A percentile compares a stretch with the other conserved stretches of the same genome.
phyloP scores from a whole-genome alignment of 805 yeast species.

The Monosporozyma aquatica region DNA sequence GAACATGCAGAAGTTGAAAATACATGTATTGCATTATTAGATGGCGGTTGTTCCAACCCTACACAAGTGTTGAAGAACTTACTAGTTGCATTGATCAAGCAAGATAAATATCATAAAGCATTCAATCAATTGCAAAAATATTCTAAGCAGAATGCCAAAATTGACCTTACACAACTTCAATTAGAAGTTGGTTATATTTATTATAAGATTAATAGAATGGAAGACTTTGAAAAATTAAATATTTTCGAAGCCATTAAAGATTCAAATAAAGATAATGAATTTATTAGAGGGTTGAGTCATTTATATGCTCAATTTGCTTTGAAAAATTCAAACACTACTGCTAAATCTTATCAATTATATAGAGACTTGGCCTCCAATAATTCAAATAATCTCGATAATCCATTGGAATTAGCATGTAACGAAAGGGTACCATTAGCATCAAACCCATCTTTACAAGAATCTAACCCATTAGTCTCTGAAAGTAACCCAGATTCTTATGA shows the following conservation, averaged over 20 bases:
- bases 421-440: conserved; percentile 61
- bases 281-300: conserved; percentile 37
- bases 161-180: not conserved
- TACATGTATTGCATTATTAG: conserved; percentile 19
- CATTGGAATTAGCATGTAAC: conserved; percentile 54
- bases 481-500: conserved; percentile 41
- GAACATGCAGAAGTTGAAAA: conserved; percentile 23
- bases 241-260: conserved; percentile 12
- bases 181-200: conserved; percentile 55
- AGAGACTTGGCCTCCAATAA: conserved; percentile 35
- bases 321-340: conserved; percentile 39
- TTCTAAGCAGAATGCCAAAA: conserved; percentile 27
- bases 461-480: conserved; percentile 10
- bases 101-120: conserved; percentile 53
- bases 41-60: conserved; percentile 16
- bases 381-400: conserved; percentile 31
- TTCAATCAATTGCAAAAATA: conserved; percentile 33
- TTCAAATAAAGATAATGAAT: conserved; percentile 9
- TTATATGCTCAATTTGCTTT: conserved; percentile 46
- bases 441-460: conserved; percentile 12
- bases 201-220: conserved; percentile 44
- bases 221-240: conserved; percentile 5
- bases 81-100: conserved; percentile 53
- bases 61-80: conserved; percentile 33
- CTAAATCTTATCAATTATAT: conserved; percentile 44